Evolutionary conservation across 2,329 filamentous ascomycete genomes (phyloP), one percentile per base, ranked within the genome.

Genomic region (Sclerotinia trifoliorum): DNA sequence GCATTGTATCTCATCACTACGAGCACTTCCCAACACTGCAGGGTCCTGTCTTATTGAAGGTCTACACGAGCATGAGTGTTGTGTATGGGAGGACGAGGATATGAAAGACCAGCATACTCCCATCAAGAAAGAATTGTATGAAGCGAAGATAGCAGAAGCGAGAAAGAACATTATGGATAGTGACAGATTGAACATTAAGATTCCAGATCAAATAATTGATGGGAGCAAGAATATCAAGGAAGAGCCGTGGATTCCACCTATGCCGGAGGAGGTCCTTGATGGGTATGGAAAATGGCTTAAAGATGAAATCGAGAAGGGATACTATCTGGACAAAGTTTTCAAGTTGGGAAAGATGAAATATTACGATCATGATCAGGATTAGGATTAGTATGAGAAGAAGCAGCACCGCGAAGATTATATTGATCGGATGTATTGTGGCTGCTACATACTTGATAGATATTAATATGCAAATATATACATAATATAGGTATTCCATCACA

Each of bases 1-100:
- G 44, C 64, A 66, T 66, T 66, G 64, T 19, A 29, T 66, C 17
- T 66, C 64, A 8, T 17, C 44, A 49, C 10, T 24, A 35, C 29
- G 29, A 29, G 26, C 64, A 26, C 32, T 51, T 24, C 54, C 64
- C 13, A 6, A 21, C 7, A 13, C 10, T 19, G 44, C 32, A 60
- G 44, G 44, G 21, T 29, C 44, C 24, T 58, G 54, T 60, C 54
- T 66, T 57, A 60, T 15, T 2, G 15, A 8, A 60, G n/a, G 58
- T 17, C 7, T 44, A 35, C 26, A 21, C 24, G 42, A n/a, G n/a
- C 64, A 66, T 42, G 15, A 26, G 19, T 66, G 64, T 26, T 66
- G 54, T 29, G 8, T 17, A 6, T 66, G 54, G 54, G 35, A 29
- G 10, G 54, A 54, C 13, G 26, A 49, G 8, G 21, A 62, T n/a